Evolutionary conservation across 345 rosid genomes (phyloP), one percentile per base, ranked within the genome.

Genomic region (Hirschfeldia incana): DNA sequence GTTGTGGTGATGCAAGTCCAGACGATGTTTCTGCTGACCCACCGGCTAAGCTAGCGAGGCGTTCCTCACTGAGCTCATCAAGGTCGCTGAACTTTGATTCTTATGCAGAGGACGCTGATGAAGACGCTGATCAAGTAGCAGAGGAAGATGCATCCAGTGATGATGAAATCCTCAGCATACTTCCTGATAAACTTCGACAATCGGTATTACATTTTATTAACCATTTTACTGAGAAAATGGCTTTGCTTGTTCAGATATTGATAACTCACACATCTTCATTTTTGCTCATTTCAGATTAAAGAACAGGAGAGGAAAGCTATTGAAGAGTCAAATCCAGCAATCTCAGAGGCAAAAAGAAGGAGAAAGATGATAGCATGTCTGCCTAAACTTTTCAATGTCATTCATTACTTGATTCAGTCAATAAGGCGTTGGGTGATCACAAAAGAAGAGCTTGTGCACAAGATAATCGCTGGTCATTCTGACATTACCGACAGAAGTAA

Each of bases 401-500:
- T 92, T 62, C 92, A 87, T 77, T 87, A 82, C 83, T 79, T 89
- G 6, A 88, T 90, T 75, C 94, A 91, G 66, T 92, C 97, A 0
- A 84, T 83, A 83, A 82, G 78, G 37, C 87, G 90, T 26, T 87
- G 91, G 49, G 87, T 94, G 29, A 83, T 92, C 59, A 89, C 97
- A 4, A 92, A 92, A 76, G 92, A 86, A 65, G 98, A 94, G 83
- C 91, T 94, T 67, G 55, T 87, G 21, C 84, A 85, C 88, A 94
- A 88, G 86, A 82, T 85, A 16, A 81, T 85, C 69, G 84, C 88
- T 0, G 83, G 85, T 51, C 94, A 89, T 60, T 65, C 72, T 37
- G 94, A 86, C 63, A 89, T 95, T 67, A 77, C 77, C 33, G 99
- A 93, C 83, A 90, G 86, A 87, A 82, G 99, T 89, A 89, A 85